Conservation (phyloP, 1,284 basidiomycete species). For the Meira miltonrushii region DNA sequence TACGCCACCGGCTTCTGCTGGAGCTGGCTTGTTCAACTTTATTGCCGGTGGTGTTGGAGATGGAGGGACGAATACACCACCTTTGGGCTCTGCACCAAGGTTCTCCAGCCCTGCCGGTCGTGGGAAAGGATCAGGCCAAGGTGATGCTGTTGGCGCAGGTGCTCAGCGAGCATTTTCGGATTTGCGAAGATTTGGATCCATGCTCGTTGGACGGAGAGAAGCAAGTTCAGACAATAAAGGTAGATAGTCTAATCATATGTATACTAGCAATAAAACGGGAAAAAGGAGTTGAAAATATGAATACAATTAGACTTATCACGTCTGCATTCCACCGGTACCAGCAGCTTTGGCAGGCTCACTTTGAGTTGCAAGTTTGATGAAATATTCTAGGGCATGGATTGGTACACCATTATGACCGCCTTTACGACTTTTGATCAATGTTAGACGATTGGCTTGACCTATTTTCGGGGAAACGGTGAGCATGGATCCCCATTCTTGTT, state of each 20-base stretch:
- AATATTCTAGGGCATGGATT: neutral
- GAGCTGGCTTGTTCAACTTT: neutral
- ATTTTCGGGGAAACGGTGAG: neutral
- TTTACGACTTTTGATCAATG: conserved; percentile 5
- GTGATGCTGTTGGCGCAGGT: neutral
- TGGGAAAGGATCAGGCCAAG: neutral
- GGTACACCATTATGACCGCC: conserved; percentile 9
- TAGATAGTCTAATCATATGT: neutral
- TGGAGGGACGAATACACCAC: conserved; percentile 3
- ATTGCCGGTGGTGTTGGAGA: neutral
- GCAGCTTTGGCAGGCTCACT: too few relatives aligned
- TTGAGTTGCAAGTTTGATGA: neutral
- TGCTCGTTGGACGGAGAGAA: conserved; percentile 8
- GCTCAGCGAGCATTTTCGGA: conserved; percentile 6
- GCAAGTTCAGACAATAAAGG: neutral
- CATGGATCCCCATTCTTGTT: neutral
- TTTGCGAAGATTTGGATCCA: conserved; percentile 7
- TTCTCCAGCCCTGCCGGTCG: conserved; percentile 1
- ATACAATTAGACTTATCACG: neutral
- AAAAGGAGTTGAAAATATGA: neutral
- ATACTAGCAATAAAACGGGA: neutral
- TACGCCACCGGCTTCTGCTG: neutral
- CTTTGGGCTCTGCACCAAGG: neutral
- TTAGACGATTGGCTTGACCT: neutral
- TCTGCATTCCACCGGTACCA: too few relatives aligned